Evolutionary conservation across 2,329 filamentous ascomycete species (phyloP).

Genomic region (Blastomyces emzantsi): DNA sequence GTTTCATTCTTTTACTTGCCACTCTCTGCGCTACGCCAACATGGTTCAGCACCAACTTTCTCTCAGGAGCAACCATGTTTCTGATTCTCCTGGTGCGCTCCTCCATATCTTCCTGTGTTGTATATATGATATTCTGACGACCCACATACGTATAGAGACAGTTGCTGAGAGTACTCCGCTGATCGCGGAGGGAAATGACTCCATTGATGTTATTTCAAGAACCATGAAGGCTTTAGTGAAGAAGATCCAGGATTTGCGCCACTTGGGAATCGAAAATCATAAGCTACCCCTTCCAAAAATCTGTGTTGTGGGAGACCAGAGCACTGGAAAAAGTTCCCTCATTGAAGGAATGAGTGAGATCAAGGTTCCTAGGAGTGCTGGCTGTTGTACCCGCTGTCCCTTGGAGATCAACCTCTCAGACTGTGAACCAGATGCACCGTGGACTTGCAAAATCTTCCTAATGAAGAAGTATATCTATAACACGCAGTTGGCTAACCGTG

Average conservation of each 20-base stretch:
- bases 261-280: conserved; percentile 62
- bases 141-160: conserved; percentile 7
- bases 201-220: conserved; percentile 24
- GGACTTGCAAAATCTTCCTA: conserved; percentile 60
- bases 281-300: conserved; percentile 63
- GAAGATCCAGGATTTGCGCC: conserved; percentile 52
- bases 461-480: conserved; percentile 55
- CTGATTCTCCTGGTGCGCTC: background rate
- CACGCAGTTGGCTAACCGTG: conserved; percentile 28
- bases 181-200: conserved; percentile 11
- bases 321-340: conserved; percentile 66
- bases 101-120: background rate
- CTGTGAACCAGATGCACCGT: conserved; percentile 39
- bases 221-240: conserved; percentile 33
- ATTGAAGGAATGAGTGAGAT: conserved; percentile 57
- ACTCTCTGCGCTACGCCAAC: background rate
- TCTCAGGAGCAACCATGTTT: background rate
- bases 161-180: conserved; percentile 9
- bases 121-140: background rate
- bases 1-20: background rate
- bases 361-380: conserved; percentile 59
- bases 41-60: background rate
- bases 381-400: conserved; percentile 71
- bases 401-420: conserved; percentile 65
- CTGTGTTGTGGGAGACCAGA: conserved; percentile 77